phyloP scores from a whole-genome alignment of 2,329 filamentous ascomycete species.

The Raffaelea albimanens region DNA sequence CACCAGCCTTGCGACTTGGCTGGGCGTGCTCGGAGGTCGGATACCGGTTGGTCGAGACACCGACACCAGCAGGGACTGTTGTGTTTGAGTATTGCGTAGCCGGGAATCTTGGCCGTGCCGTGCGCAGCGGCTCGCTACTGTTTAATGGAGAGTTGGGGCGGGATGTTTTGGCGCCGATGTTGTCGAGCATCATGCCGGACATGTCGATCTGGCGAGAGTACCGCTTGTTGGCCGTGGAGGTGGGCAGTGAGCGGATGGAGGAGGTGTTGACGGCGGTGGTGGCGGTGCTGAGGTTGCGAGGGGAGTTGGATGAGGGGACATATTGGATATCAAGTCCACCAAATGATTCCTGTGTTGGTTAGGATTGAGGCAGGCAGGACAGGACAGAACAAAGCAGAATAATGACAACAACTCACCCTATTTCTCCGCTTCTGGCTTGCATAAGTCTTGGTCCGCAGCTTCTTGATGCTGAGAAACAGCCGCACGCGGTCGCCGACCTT shows the following conservation, averaged over 20 bases:
- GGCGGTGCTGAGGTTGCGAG: constrained; percentile 39
- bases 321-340: constrained; percentile 63
- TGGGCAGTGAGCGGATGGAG: constrained; percentile 18
- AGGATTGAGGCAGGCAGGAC: constrained; percentile 2
- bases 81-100: constrained; percentile 19
- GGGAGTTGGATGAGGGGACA: constrained; percentile 53
- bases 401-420: constrained; percentile 59
- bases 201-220: constrained; percentile 54
- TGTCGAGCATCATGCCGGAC: constrained; percentile 29
- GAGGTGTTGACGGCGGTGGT: constrained; percentile 26
- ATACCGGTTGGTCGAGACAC: constrained; percentile 38
- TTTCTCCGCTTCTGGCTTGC: constrained; percentile 75
- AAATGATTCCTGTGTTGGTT: constrained; percentile 61
- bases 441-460: constrained; percentile 66
- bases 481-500: constrained; percentile 95
- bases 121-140: constrained; percentile 31
- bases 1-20: constrained; percentile 51
- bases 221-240: constrained; percentile 45
- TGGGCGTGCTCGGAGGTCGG: constrained; percentile 53
- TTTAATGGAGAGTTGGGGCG: constrained; percentile 61
- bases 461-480: constrained; percentile 78
- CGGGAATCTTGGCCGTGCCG: constrained; percentile 38
- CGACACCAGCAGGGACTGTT: constrained; percentile 21
- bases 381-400: neutral
- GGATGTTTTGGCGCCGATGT: constrained; percentile 46